Percentiles rank a stretch among this genome's conserved stretches.
These are phyloP conservation scores for Pleurotus tuber-regium DNA, from an alignment of 768 basidiomycete genomes.

Conservation along the genomic window DNA sequence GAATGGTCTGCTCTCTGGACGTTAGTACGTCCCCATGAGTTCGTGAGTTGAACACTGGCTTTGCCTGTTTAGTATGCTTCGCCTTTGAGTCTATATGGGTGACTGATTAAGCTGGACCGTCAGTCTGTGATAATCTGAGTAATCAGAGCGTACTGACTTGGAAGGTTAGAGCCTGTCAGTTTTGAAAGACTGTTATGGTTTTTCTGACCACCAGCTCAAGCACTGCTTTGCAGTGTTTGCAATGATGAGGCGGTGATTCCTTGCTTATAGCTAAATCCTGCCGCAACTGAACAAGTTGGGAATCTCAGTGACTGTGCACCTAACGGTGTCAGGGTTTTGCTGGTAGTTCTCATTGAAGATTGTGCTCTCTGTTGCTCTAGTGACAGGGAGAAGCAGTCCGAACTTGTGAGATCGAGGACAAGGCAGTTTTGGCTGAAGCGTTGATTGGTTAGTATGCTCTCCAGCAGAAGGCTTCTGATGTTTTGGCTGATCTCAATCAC, in stretches of 20 bases:
- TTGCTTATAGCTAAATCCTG: constrained; percentile 39
- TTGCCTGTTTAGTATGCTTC: constrained; percentile 1
- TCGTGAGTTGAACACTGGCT: background rate
- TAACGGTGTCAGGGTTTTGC: constrained; percentile 25
- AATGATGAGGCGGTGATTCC: constrained; percentile 33
- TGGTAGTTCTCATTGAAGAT: constrained; percentile 37
- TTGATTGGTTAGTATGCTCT: constrained; percentile 8
- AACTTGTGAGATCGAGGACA: constrained; percentile 39
- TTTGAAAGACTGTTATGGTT: constrained; percentile 10
- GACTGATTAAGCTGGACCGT: constrained; percentile 32
- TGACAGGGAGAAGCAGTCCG: constrained; percentile 14
- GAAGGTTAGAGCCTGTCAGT: constrained; percentile 25
- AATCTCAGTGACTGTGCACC: constrained; percentile 31
- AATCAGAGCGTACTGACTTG: constrained; percentile 31
- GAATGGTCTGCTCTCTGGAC: constrained; percentile 23
- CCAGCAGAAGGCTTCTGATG: background rate
- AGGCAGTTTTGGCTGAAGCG: constrained; percentile 24
- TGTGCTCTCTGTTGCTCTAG: constrained; percentile 30
- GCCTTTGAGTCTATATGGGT: constrained; percentile 18
- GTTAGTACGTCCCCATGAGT: background rate
- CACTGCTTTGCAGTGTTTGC: constrained; percentile 27
- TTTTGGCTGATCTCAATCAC: constrained; percentile 2
- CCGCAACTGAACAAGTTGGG: constrained; percentile 32
- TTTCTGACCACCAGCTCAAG: constrained; percentile 19
- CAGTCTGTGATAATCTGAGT: constrained; percentile 33